Evolutionary conservation across 1,139 yeast species (phyloP).

Genomic region (Pichia sp.): DNA sequence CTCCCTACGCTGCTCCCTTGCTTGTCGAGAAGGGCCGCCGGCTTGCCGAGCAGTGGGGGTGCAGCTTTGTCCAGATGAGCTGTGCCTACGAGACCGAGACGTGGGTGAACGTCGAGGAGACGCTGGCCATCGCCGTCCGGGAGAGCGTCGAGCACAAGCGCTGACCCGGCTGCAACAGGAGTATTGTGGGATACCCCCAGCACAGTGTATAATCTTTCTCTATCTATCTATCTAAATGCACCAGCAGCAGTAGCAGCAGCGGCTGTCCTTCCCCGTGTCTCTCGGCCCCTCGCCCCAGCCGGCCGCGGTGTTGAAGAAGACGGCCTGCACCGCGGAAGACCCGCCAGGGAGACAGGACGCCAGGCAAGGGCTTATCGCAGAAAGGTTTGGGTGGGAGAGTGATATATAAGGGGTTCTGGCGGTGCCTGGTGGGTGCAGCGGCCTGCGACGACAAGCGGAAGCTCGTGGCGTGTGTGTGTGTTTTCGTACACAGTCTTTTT

Average conservation of each 20-base stretch:
- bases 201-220: not conserved
- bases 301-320: not conserved
- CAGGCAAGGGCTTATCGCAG: not conserved
- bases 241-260: not conserved
- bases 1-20: constrained; percentile 53
- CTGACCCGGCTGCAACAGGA: not conserved
- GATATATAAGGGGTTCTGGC: not conserved
- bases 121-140: constrained; percentile 51
- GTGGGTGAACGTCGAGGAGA: constrained; percentile 48
- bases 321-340: constrained; percentile 5
- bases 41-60: constrained; percentile 56
- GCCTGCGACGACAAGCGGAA: not conserved
- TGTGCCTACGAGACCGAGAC: constrained; percentile 38
- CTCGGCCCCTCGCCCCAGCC: not conserved
- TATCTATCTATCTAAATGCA: not conserved
- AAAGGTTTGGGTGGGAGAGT: not conserved
- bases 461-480: not conserved
- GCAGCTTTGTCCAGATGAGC: constrained; percentile 61
- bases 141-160: constrained; percentile 46
- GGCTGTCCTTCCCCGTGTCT: not conserved
- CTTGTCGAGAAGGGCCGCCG: constrained; percentile 52
- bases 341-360: not conserved
- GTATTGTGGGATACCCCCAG: not conserved
- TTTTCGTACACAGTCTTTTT: not conserved
- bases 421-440: not conserved